phyloP scores from a whole-genome alignment of 2,329 filamentous ascomycete species.

The Xylariaceae sp. region DNA sequence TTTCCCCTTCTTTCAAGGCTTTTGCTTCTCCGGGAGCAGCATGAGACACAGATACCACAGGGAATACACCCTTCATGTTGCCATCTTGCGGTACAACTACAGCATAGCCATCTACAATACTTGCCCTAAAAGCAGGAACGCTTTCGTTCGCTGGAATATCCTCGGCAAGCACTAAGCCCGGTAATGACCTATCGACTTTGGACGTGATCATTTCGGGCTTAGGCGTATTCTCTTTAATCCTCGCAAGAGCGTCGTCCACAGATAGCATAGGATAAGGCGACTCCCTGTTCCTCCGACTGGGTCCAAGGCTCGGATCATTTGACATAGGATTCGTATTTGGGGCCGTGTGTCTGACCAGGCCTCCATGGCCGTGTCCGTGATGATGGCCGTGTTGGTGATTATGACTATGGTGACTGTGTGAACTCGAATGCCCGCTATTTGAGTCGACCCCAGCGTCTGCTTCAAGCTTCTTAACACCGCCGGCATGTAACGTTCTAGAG shows the following conservation, averaged over 20 bases:
- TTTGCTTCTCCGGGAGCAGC: conserved; percentile 68
- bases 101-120: conserved; percentile 96
- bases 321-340: conserved; percentile 54
- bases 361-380: conserved; percentile 52
- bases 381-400: conserved; percentile 48
- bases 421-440: conserved; percentile 20
- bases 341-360: conserved; percentile 69
- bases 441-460: conserved; percentile 65
- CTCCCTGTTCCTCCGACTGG: conserved; percentile 69
- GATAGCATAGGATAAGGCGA: conserved; percentile 92
- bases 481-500: conserved; percentile 73
- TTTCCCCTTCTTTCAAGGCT: conserved; percentile 65
- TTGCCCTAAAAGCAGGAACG: conserved; percentile 90
- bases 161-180: conserved; percentile 76
- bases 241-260: conserved; percentile 72
- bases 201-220: conserved; percentile 50
- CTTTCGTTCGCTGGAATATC: conserved; percentile 76
- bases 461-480: conserved; percentile 80
- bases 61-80: conserved; percentile 73
- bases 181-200: conserved; percentile 60
- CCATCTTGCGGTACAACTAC: conserved; percentile 62
- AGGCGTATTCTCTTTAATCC: conserved; percentile 73
- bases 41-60: conserved; percentile 82
- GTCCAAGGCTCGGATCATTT: conserved; percentile 57
- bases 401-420: conserved; percentile 46